These are phyloP conservation scores for Zea luxurians DNA, from an alignment of 176 grass and related monocot species.

Conservation along the genomic window DNA sequence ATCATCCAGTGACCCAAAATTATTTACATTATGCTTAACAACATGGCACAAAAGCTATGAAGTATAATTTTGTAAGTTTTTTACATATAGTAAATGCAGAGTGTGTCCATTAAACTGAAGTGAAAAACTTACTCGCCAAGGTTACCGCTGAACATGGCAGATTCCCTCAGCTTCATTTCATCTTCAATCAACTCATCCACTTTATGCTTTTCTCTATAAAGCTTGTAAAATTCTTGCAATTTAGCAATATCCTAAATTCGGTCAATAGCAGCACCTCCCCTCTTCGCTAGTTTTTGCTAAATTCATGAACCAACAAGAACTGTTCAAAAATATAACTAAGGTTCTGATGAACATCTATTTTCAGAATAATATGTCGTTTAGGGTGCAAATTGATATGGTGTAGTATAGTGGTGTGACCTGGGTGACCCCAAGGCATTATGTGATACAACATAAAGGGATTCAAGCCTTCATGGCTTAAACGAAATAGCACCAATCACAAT, in stretches of 20 bases:
- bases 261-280: conserved; percentile 69
- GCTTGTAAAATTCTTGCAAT: no score
- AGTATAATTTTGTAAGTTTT: conserved; percentile 10
- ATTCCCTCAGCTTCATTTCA: no score
- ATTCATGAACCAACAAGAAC: no score
- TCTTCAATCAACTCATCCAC: no score
- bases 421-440: conserved; percentile 1
- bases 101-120: conserved; percentile 1
- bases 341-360: no score
- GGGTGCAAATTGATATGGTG: no score
- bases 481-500: neutral
- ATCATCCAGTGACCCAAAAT: conserved; percentile 3
- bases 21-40: conserved; percentile 31
- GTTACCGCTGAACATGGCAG: no score
- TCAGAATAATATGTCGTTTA: no score
- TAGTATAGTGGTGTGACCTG: neutral
- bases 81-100: neutral
- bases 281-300: conserved; percentile 71
- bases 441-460: neutral
- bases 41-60: neutral
- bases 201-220: no score
- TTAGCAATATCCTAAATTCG: conserved; percentile 74
- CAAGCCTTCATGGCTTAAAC: neutral
- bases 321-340: no score
- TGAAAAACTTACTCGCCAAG: no score